A percentile compares a stretch with the other conserved stretches of the same genome.
Evolutionary conservation across 352 stramenopile genomes (phyloP).

Genomic region (Peronospora belbahrii): DNA sequence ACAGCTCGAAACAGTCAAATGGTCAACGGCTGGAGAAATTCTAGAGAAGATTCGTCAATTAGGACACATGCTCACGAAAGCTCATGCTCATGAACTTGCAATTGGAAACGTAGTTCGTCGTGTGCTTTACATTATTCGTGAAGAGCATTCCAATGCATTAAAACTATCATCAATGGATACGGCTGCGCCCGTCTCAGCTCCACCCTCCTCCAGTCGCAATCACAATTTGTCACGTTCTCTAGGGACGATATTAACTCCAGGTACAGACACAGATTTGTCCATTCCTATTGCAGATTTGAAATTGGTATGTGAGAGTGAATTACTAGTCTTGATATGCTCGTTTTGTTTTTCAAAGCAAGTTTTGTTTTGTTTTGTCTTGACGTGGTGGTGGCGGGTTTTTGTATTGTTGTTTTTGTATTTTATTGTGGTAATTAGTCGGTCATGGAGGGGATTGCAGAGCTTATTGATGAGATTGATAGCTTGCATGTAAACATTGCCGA

Average conservation of each 20-base stretch:
- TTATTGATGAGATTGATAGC: conserved; percentile 93
- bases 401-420: conserved; percentile 10
- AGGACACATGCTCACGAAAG: conserved; percentile 76
- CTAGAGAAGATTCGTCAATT: conserved; percentile 79
- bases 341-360: too few relatives aligned
- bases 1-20: conserved; percentile 72
- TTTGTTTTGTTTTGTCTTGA: not conserved
- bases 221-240: conserved; percentile 70
- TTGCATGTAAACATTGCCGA: conserved; percentile 94
- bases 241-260: conserved; percentile 72
- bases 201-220: conserved; percentile 31
- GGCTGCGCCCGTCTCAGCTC: conserved; percentile 8
- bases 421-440: too few relatives aligned
- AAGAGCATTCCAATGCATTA: conserved; percentile 73
- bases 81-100: conserved; percentile 70
- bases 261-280: conserved; percentile 73
- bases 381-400: not conserved
- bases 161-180: conserved; percentile 34
- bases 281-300: conserved; percentile 81
- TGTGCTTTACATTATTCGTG: conserved; percentile 85
- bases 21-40: conserved; percentile 72
- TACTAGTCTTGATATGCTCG: not conserved
- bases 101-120: conserved; percentile 87
- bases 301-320: conserved; percentile 31
- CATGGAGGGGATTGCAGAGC: conserved; percentile 93